These are phyloP conservation scores for Jamesozyma gamospora DNA, from an alignment of 805 yeast genomes.

Conservation along the genomic window DNA sequence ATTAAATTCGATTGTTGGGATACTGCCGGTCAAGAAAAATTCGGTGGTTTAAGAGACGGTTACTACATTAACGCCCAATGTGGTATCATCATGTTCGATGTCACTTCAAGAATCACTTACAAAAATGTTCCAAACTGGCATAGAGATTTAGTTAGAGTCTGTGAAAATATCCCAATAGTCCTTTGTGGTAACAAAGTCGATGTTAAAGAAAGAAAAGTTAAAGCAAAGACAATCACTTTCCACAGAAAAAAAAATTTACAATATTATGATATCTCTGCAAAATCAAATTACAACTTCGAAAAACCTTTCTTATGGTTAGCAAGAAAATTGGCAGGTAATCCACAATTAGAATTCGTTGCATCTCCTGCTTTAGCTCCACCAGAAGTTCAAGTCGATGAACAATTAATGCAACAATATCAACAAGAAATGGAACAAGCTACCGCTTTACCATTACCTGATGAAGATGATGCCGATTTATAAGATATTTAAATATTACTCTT, in stretches of 20 bases:
- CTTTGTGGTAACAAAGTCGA: conserved; percentile 99
- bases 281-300: conserved; percentile 98
- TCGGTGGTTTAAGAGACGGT: conserved; percentile 99
- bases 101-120: conserved; percentile 97
- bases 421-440: conserved; percentile 99
- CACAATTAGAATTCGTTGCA: conserved; percentile 95
- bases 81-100: conserved; percentile 99
- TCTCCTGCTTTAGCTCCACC: conserved; percentile 99
- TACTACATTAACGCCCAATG: conserved; percentile 99
- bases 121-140: conserved; percentile 99
- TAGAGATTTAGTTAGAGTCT: conserved; percentile 98
- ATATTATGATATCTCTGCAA: conserved; percentile 98
- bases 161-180: conserved; percentile 99
- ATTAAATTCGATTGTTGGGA: conserved; percentile 99
- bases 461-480: conserved; percentile 98
- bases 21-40: conserved; percentile 99
- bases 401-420: conserved; percentile 96
- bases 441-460: conserved; percentile 99
- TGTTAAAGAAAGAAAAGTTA: conserved; percentile 98
- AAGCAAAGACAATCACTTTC: conserved; percentile 99
- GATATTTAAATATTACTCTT: background rate
- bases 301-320: conserved; percentile 99
- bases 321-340: conserved; percentile 96
- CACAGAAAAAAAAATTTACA: conserved; percentile 99
- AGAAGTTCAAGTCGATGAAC: conserved; percentile 94